Conservation (phyloP, 257 asterid genomes). For the Mitragyna speciosa region DNA sequence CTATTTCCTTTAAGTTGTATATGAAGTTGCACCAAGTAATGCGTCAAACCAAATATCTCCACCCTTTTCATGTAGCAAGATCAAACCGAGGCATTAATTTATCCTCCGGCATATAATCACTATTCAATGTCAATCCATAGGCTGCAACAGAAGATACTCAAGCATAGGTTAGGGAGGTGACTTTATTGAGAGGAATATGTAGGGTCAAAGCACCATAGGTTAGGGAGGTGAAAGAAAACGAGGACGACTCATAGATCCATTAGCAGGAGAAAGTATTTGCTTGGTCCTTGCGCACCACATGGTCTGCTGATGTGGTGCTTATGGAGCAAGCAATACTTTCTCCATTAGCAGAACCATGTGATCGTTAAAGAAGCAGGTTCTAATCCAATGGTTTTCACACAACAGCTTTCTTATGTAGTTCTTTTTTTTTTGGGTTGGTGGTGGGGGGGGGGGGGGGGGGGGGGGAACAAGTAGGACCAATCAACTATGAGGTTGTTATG, state of each 20-base stretch:
- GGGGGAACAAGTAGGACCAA: background rate
- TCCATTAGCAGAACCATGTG: slow-evolving; percentile 5
- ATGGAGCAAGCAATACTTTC: too few species aligned
- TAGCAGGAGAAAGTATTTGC: too few species aligned
- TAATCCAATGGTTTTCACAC: background rate
- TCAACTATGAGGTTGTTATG: slow-evolving; percentile 8
- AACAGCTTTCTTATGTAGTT: background rate
- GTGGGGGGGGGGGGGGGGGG: too few species aligned
- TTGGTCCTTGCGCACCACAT: too few species aligned
- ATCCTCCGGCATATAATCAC: background rate
- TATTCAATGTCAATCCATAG: background rate
- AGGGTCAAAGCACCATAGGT: slow-evolving; percentile 5
- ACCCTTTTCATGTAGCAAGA: background rate
- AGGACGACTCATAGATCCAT: background rate
- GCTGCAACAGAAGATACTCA: background rate
- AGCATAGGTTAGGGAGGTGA: background rate
- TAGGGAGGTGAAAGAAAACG: slow-evolving; percentile 7
- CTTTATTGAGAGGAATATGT: background rate
- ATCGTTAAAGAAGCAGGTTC: slow-evolving; percentile 10
- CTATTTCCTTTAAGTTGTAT: background rate
- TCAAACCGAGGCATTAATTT: background rate
- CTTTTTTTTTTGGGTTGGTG: too few species aligned
- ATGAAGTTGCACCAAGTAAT: background rate
- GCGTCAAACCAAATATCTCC: background rate
- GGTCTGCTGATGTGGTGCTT: too few species aligned